A percentile compares a stretch with the other conserved stretches of the same genome.
phyloP scores from a whole-genome alignment of 805 yeast species.

The Barnettozyma salicaria region DNA sequence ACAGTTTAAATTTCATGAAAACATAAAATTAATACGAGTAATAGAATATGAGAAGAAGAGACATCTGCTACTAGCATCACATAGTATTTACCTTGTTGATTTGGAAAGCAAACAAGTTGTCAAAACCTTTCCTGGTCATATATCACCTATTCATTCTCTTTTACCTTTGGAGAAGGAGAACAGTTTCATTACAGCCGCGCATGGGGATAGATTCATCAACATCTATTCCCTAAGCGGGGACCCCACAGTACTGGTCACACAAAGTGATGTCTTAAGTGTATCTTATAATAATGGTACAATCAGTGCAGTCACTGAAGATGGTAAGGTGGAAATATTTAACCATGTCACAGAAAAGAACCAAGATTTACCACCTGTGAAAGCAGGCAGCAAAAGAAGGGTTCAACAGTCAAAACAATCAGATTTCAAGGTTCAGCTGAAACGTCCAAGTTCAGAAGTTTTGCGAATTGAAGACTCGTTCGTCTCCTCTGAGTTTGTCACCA shows the following conservation, averaged over 20 bases:
- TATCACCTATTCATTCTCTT: conserved; percentile 55
- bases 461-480: conserved; percentile 29
- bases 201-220: conserved; percentile 77
- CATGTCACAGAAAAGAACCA: conserved; percentile 40
- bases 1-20: conserved; percentile 35
- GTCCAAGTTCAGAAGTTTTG: conserved; percentile 35
- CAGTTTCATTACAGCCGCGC: conserved; percentile 61
- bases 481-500: conserved; percentile 32
- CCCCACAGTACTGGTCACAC: conserved; percentile 63
- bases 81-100: conserved; percentile 53
- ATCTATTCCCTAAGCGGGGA: conserved; percentile 44
- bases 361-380: conserved; percentile 10
- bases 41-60: conserved; percentile 25
- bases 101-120: conserved; percentile 33
- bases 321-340: conserved; percentile 64
- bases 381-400: conserved; percentile 44
- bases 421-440: conserved; percentile 38
- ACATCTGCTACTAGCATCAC: conserved; percentile 59
- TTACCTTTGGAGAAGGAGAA: conserved; percentile 33
- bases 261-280: conserved; percentile 49
- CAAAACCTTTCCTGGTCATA: conserved; percentile 68
- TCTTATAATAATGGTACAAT: conserved; percentile 35
- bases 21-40: conserved; percentile 29
- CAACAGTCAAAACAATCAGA: conserved; percentile 47
- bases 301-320: conserved; percentile 66